Evolutionary conservation across 768 basidiomycete species (phyloP).

Genomic region (Clitopilus passeckerianus): DNA sequence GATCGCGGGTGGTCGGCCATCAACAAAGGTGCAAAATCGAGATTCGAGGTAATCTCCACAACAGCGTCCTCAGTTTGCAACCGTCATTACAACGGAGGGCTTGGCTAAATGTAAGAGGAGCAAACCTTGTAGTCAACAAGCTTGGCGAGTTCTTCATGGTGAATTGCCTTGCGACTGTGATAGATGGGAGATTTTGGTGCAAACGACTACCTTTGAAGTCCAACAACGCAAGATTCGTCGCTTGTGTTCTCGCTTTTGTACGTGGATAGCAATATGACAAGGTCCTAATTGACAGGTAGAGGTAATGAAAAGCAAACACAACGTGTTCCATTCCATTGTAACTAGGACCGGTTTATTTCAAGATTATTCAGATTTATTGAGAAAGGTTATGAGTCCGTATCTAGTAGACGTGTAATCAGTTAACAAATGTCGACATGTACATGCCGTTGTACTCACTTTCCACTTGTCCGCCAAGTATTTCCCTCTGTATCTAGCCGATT

Average conservation of each 20-base stretch:
- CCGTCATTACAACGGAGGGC: neutral
- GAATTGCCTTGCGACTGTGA: neutral
- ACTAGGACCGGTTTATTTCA: neutral
- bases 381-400: constrained; percentile 33
- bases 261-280: too few relatives aligned
- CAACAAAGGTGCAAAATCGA: neutral
- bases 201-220: neutral
- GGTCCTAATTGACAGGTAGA: too few relatives aligned
- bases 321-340: too few relatives aligned
- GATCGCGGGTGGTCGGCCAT: neutral
- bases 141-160: neutral
- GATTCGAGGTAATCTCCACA: neutral
- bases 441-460: constrained; percentile 48
- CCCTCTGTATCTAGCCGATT: constrained; percentile 61
- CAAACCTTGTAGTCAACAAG: neutral
- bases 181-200: neutral
- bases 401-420: constrained; percentile 15
- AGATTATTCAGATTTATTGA: neutral
- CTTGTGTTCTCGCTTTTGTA: constrained; percentile 9
- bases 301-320: too few relatives aligned
- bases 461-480: constrained; percentile 75
- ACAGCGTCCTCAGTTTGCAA: neutral
- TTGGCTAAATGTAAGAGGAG: neutral
- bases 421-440: neutral
- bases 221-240: neutral